Conservation (phyloP, 148 eudicot genomes). For the Cornus controversa region DNA sequence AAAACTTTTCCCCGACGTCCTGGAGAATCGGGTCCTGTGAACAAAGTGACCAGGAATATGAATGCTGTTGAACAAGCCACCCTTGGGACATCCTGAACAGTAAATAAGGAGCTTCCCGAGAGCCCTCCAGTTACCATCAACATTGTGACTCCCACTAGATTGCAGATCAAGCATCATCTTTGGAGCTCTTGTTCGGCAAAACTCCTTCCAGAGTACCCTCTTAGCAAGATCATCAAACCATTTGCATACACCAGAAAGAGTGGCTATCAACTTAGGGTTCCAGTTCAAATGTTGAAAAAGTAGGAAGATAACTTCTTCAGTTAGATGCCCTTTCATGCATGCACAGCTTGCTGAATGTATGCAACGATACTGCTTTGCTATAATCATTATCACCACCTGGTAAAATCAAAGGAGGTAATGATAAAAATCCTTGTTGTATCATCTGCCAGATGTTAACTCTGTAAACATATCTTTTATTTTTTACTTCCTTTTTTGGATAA, state of each 20-base stretch:
- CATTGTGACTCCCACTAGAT: slow-evolving; percentile 75
- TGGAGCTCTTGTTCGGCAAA: slow-evolving; percentile 85
- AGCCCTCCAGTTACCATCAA: slow-evolving; percentile 97
- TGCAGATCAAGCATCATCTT: slow-evolving; percentile 92
- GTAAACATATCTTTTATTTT: not conserved
- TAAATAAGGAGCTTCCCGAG: slow-evolving; percentile 91
- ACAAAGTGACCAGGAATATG: slow-evolving; percentile 87
- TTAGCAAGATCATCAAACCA: slow-evolving; percentile 98
- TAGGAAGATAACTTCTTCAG: slow-evolving; percentile 73
- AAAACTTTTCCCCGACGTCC: slow-evolving; percentile 95
- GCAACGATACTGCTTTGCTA: slow-evolving; percentile 85
- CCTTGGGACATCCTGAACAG: slow-evolving; percentile 73
- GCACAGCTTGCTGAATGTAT: slow-evolving; percentile 87
- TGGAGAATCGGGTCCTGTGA: slow-evolving; percentile 78
- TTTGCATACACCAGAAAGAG: slow-evolving; percentile 83
- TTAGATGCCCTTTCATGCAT: slow-evolving; percentile 86
- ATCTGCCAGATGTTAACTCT: not conserved
- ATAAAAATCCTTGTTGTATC: not conserved
- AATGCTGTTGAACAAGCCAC: slow-evolving; percentile 58
- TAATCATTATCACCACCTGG: slow-evolving; percentile 48
- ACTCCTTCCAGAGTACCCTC: slow-evolving; percentile 93
- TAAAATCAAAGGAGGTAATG: slow-evolving; percentile 15
- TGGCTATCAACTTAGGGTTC: slow-evolving; percentile 89
- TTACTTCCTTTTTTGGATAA: too few relatives aligned
- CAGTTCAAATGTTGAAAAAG: slow-evolving; percentile 76